phyloP scores from a whole-genome alignment of 169 alveolate species.

The Eimeria maxima region DNA sequence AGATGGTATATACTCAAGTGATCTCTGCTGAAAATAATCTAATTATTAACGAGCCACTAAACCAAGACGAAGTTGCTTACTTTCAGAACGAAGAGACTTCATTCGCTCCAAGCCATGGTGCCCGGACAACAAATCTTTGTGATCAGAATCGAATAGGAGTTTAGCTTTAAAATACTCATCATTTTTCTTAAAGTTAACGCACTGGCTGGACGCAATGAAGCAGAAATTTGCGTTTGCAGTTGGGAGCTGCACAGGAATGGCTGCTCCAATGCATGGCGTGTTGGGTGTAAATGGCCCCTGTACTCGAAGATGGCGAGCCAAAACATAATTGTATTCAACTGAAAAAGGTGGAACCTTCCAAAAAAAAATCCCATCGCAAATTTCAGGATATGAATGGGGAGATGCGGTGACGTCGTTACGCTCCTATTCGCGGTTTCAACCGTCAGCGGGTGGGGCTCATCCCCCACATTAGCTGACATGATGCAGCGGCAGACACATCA shows the following conservation, averaged over 20 bases:
- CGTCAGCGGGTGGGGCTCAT: slow-evolving; percentile 33
- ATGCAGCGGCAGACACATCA: slow-evolving; percentile 84
- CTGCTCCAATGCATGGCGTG: neutral
- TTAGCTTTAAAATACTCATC: neutral
- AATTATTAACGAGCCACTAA: neutral
- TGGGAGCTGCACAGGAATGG: neutral
- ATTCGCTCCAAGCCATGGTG: no score
- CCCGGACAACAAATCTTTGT: neutral
- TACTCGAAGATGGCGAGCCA: neutral
- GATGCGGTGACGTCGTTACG: no score
- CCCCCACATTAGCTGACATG: neutral
- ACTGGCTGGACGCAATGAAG: neutral
- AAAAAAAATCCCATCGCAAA: no score
- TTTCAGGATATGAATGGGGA: no score
- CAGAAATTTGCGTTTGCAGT: neutral
- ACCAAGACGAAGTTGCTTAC: neutral
- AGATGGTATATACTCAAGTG: neutral
- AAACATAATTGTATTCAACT: neutral
- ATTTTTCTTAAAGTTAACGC: neutral
- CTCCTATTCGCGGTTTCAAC: slow-evolving; percentile 37
- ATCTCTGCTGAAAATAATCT: neutral
- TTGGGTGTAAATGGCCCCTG: neutral
- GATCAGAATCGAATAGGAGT: neutral
- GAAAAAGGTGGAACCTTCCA: neutral
- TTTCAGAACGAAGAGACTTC: neutral